Base-by-base conservation (phyloP, 140 eudicot species). In the Ambrosia hybrid region DNA sequence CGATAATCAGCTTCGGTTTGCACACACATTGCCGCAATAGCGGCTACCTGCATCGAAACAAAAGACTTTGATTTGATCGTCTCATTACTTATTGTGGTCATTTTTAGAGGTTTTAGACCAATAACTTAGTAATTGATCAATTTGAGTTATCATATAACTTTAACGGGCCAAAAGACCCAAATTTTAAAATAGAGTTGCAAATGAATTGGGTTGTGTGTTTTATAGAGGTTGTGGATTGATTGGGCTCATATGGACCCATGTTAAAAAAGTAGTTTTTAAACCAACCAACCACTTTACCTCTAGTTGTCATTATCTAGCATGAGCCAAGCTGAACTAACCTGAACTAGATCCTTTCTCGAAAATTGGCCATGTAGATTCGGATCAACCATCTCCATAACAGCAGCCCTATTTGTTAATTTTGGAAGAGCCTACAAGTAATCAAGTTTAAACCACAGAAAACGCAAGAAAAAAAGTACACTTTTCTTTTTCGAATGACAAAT, bases 1-100 rank as follows among this genome's bases (percentile, higher is more conserved):
- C 96, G 85, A 60, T 89, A 92, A 45, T 92, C 96, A 46, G 98
- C 95, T 85, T 87, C 98, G 2, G 95, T 84, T 71, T 89, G 98
- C 66, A 92, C 92, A 53, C 98, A 92, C 87, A 92, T 86, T 43
- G 98, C 96, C n/a, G 96, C 98, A 41, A 92, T 92, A 7, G 98
- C 98, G 13, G 96, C 96, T 38, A 92, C 75, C 98, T 92, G 84
- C 49, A 11, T 10, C n/a, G 14, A 48, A 48, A n/a, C 17, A 65
- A 52, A 38, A 59, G 33, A 43, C 6, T 30, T 7, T 10, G 6
- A 46, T 57, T 21, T 48, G 62, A 48, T 57, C 36, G 36, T 69
- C 30, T 59, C 33, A 4, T 64, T 63, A 36, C 12, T 26, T 17
- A 51, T 12, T 55, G 56, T 12, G 14, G 15, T 49, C n/a, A 13